These are phyloP conservation scores for Hyaloscypha variabilis DNA, from an alignment of 495 filamentous ascomycete genomes.

Conservation along the genomic window DNA sequence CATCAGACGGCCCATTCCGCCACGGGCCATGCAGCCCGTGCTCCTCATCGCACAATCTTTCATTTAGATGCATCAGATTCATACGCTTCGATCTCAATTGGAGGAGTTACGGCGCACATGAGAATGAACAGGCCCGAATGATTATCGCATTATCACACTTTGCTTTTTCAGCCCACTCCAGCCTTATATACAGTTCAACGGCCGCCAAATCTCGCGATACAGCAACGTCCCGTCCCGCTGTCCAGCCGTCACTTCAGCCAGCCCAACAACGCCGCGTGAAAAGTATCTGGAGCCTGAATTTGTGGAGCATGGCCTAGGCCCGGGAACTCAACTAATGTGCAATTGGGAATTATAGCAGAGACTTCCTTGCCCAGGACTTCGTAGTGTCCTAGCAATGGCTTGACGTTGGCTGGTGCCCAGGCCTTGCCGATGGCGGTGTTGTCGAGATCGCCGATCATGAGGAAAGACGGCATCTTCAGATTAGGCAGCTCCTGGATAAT, in stretches of 20 bases:
- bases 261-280: slow-evolving; percentile 37
- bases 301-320: slow-evolving; percentile 48
- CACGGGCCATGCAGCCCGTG: no score
- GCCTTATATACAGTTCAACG: neutral
- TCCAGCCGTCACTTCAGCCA: slow-evolving; percentile 31
- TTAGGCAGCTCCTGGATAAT: slow-evolving; percentile 45
- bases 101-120: no score
- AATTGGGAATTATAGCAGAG: slow-evolving; percentile 40
- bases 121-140: neutral
- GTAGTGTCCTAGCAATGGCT: slow-evolving; percentile 43
- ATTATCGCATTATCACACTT: neutral
- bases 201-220: neutral
- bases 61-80: no score
- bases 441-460: slow-evolving; percentile 45
- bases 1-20: no score
- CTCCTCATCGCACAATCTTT: no score
- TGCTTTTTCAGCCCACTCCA: neutral
- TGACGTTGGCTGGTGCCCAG: slow-evolving; percentile 45
- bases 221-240: neutral
- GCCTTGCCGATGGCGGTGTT: slow-evolving; percentile 48
- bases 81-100: no score
- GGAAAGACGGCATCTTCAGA: slow-evolving; percentile 38
- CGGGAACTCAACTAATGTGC: slow-evolving; percentile 42
- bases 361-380: slow-evolving; percentile 43
- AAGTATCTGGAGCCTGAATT: slow-evolving; percentile 42